Evolutionary conservation across 169 alveolate species (phyloP).

Genomic region (Eimeria acervulina): DNA sequence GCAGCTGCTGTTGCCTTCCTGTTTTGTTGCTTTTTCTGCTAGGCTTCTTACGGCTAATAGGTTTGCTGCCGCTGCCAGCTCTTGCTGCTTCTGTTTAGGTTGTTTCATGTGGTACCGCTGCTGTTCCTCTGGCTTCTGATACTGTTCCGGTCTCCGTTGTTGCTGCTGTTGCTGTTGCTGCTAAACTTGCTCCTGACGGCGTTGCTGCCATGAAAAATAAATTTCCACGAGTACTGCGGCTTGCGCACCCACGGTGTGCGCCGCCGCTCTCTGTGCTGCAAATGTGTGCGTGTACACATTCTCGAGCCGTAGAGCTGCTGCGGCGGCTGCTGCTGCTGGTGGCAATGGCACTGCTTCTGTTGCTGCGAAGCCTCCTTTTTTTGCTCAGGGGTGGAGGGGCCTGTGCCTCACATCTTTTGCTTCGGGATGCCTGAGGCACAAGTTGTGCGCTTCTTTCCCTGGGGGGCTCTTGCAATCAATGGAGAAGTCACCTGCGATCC

Average conservation of each 20-base stretch:
- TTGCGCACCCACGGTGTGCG: background rate
- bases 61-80: background rate
- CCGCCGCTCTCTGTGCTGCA: background rate
- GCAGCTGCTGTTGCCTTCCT: background rate
- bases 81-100: background rate
- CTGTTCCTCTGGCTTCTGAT: background rate
- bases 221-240: background rate
- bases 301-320: background rate
- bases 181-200: background rate
- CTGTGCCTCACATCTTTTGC: conserved; percentile 75
- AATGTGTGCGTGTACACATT: background rate
- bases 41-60: background rate
- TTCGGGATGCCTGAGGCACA: conserved; percentile 76
- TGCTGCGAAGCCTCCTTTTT: background rate
- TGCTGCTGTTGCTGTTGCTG: conserved; percentile 13
- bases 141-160: background rate
- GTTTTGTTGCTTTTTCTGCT: background rate
- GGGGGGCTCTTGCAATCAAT: conserved; percentile 80
- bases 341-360: conserved; percentile 39
- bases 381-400: conserved; percentile 80
- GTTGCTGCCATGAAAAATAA: background rate
- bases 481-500: conserved; percentile 69
- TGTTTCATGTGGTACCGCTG: background rate
- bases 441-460: conserved; percentile 77
- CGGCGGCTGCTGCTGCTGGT: background rate